Evolutionary conservation across 495 filamentous ascomycete species (phyloP), one percentile per base, ranked within the genome.

Genomic region (Penicillium lividum): DNA sequence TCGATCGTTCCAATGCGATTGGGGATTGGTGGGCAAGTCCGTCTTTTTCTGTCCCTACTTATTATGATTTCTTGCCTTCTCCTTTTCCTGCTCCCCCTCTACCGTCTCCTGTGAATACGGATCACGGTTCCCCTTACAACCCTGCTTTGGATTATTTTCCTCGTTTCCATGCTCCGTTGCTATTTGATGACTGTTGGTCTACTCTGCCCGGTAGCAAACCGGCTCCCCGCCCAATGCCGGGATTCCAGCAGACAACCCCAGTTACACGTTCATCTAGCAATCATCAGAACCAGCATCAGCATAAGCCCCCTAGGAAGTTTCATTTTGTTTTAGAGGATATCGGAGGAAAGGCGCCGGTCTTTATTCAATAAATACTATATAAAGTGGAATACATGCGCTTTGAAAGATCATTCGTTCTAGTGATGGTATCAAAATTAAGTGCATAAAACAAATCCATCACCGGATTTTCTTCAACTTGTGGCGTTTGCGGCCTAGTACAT

Each of bases 401-500:
- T 38, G 7, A 22, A 33, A 47, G 49, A 10, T 49, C 7, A 31
- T 30, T 29, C 34, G 42, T 56, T 54, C 30, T 51, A 52, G 50
- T 22, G 22, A 62, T 65, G 57, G 57, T 62, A 65, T 60, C 56
- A 60, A 56, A 46, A 28, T 18, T 44, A 54, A 57, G n/a, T 50
- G 49, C 29, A 64, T 46, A 57, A 10, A 42, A 33, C 28, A 28
- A 33, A n/a, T 7, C 47, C 40, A 55, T 70, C 58, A 79, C 57
- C 75, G 68, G 27, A 77, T 70, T 65, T 78, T 78, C 66, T 78
- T 78, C 60, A 80, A 59, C 65, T 74, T 79, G 54, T 78, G 76
- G 38, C 69, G 65, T 65, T 75, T 77, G 18, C 75, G 64, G 29
- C 77, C 77, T 53, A 78, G 53, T n/a, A 97, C 90, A 72, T 97